Base-by-base conservation (phyloP, 2,329 filamentous ascomycete species). In the Fusarium liriodendri region DNA sequence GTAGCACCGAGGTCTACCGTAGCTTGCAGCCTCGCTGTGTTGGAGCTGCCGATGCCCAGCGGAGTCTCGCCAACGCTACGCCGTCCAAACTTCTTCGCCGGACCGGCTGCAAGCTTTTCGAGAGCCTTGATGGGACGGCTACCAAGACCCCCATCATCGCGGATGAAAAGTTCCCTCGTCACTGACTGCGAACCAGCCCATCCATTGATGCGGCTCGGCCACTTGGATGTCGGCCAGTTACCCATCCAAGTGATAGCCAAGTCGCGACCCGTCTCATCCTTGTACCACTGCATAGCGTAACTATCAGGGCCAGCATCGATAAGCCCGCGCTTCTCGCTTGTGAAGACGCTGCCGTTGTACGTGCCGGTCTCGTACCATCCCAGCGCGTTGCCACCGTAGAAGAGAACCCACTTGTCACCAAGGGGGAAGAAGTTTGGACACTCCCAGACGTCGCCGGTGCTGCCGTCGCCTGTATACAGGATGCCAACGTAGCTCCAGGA, bases 241-340 rank as follows among this genome's bases (percentile, higher is more conserved):
- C 62, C 76, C 77, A 78, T 77, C 78, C 78, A 79, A 33, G 67
- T 72, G 60, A 79, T 76, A 59, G 71, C 75, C 25, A 79, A 68
- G 62, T 78, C 62, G 50, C 77, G 79, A 1, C 80, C 80, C 6
- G 70, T 54, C 25, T 75, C 72, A 64, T 81, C 80, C 47, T 76
- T 64, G 68, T 79, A 81, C 79, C 79, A 80, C 68, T 81, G 80
- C 72, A 75, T 77, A 5, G 79, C 77, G 57, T 79, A 79, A 67
- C 75, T 78, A n/a, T 72, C 71, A 40, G 78, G 78, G 33, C 78
- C 77, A 40, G 67, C 71, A 50, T 79, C 76, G 18, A 79, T 29
- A 27, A 77, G 74, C 2, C 76, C 78, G 9, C 64, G 70, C 67
- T 77, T 78, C 65, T 79, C 76, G 67, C 73, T 74, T 16, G 32